Base-by-base conservation (phyloP, 106 monocot species). In the Dendrobium nobile region DNA sequence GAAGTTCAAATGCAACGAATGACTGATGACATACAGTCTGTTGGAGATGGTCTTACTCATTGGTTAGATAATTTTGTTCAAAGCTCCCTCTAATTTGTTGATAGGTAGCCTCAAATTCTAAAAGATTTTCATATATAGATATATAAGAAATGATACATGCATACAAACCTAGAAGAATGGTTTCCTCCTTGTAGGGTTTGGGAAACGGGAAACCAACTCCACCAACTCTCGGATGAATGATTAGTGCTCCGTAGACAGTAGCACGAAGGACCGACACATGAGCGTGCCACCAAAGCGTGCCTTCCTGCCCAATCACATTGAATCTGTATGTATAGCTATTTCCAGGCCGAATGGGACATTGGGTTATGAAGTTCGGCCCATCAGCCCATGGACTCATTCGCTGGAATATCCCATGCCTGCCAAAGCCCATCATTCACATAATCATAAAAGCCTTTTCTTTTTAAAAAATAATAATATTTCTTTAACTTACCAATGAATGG, bases 281-380 rank as follows among this genome's bases (percentile, higher is more conserved):
- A 17, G 96, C 91, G 61, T 96, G 96, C 91, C 93, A 96, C 96
- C 96, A 96, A 1, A 96, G 84, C 13, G 96, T 96, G 41, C 96
- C 96, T 47, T 87, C 91, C 75, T 96, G 96, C 3, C 82, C 87
- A 0, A 73, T 75, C 67, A 96, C 77, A 64, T 81, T 87, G 87
- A 91, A 96, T 77, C 28, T 88, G 87, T 96, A 93, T 0, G 96
- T 93, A 81, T 91, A 93, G 7, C 81, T 80, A 72, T 81, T 85
- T 0, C 93, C 90, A 0, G 96, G 91, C 5, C 2, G 67, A 4
- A 96, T 93, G 4, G 93, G 91, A 79, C 96, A 96, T 54, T 96
- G 96, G 8, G 96, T 93, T 68, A 96, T 81, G 77, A 83, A 87
- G 42, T 44, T 82, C 17, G 96, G 96, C 0, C 96, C 96, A 42